Percentiles rank a stretch among this genome's conserved stretches.
phyloP scores from a whole-genome alignment of 2,329 filamentous ascomycete genomes.

The Lecanosticta acicola region DNA sequence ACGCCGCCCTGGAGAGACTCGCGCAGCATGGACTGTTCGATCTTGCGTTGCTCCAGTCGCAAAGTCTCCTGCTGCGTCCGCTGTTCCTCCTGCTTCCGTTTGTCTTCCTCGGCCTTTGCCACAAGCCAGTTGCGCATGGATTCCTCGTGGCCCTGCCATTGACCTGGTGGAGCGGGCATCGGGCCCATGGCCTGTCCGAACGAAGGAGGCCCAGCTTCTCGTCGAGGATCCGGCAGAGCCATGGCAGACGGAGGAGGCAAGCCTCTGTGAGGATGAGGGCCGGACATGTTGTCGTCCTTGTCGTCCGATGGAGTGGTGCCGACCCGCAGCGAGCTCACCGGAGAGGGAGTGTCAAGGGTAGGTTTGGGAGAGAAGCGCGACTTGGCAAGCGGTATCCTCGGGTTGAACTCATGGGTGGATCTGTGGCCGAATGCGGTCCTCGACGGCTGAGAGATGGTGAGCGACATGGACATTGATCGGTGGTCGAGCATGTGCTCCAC shows the following conservation, averaged over 20 bases:
- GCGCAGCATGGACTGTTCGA: slow-evolving; percentile 49
- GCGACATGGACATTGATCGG: slow-evolving; percentile 39
- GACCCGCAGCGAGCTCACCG: slow-evolving; percentile 38
- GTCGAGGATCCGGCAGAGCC: slow-evolving; percentile 45
- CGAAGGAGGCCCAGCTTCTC: slow-evolving; percentile 34
- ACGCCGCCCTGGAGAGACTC: slow-evolving; percentile 49
- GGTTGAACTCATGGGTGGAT: slow-evolving; percentile 44
- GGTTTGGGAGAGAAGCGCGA: slow-evolving; percentile 39
- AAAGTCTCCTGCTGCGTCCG: slow-evolving; percentile 48
- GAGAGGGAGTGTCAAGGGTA: slow-evolving; percentile 33
- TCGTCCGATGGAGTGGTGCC: slow-evolving; percentile 28
- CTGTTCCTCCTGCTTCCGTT: slow-evolving; percentile 50
- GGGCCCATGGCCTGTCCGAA: slow-evolving; percentile 32
- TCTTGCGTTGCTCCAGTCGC: slow-evolving; percentile 47
- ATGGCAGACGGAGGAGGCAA: slow-evolving; percentile 50
- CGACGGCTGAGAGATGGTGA: slow-evolving; percentile 46
- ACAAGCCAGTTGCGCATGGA: slow-evolving; percentile 48
- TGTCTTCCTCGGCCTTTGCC: slow-evolving; percentile 49
- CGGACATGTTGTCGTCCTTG: slow-evolving; percentile 40
- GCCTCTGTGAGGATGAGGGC: slow-evolving; percentile 49
- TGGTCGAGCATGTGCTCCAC: slow-evolving; percentile 21
- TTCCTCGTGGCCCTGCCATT: slow-evolving; percentile 48
- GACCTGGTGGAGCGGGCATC: slow-evolving; percentile 41
- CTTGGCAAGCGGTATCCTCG: slow-evolving; percentile 36
- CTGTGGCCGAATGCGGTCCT: slow-evolving; percentile 45